Evolutionary conservation across 768 basidiomycete genomes (phyloP).

Genomic region (Mycena crocata): DNA sequence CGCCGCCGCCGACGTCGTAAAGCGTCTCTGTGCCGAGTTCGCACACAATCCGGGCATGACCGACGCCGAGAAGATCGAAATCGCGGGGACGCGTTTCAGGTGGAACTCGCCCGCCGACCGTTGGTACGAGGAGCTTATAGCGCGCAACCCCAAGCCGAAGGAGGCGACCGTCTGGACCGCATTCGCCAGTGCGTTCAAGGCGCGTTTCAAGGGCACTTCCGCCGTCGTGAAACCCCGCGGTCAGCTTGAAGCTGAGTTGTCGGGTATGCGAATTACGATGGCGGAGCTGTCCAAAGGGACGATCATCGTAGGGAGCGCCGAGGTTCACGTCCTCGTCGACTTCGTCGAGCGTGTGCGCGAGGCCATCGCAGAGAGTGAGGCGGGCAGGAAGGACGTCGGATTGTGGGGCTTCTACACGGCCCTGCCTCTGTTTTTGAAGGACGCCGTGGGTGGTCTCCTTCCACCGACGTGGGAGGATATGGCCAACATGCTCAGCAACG

Average conservation of each 20-base stretch:
- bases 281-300: not conserved
- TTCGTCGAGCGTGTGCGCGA: not conserved
- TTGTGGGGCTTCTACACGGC: not conserved
- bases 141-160: too few species aligned
- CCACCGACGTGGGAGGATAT: not conserved
- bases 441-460: not conserved
- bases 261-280: conserved; percentile 4
- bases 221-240: not conserved
- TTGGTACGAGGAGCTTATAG: too few species aligned
- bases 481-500: not conserved
- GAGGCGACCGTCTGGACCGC: not conserved
- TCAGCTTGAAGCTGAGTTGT: conserved; percentile 5
- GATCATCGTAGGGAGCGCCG: not conserved
- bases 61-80: not conserved
- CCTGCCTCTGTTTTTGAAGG: not conserved
- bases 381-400: not conserved
- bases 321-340: not conserved
- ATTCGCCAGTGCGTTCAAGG: not conserved
- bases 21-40: not conserved
- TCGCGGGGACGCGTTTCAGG: not conserved
- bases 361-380: not conserved
- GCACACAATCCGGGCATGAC: not conserved
- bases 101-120: not conserved
- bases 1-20: not conserved
- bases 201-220: not conserved